Conservation (phyloP, 2,329 filamentous ascomycete species). For the Fusarium irregulare region DNA sequence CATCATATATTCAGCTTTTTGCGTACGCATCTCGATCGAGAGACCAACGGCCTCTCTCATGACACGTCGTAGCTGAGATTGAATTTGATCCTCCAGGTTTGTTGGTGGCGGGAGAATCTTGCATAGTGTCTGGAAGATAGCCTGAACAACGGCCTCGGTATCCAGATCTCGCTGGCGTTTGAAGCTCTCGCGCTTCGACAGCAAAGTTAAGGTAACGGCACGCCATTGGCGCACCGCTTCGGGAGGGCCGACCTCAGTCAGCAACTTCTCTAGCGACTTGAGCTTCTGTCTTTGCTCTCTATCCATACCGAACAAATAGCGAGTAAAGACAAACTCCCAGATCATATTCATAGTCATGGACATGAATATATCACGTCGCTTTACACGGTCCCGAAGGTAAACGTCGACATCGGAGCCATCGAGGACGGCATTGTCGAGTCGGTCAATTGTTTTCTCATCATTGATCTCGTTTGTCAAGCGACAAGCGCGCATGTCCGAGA, state of each 20-base stretch:
- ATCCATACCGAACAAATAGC: constrained; percentile 99
- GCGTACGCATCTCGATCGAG: constrained; percentile 96
- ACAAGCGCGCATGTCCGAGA: constrained; percentile 91
- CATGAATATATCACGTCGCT: constrained; percentile 95
- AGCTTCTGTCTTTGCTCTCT: constrained; percentile 97
- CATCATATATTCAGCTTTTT: constrained; percentile 98
- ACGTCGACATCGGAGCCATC: constrained; percentile 93
- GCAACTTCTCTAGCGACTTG: constrained; percentile 91
- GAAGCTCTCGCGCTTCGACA: constrained; percentile 85
- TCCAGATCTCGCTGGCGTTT: constrained; percentile 85
- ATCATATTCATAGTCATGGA: constrained; percentile 99
- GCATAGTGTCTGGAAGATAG: constrained; percentile 81
- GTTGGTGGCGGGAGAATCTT: constrained; percentile 88
- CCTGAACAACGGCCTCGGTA: constrained; percentile 94
- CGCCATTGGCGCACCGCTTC: constrained; percentile 97
- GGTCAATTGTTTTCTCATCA: constrained; percentile 92
- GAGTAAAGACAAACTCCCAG: constrained; percentile 98
- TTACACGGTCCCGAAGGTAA: constrained; percentile 88
- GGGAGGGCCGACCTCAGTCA: constrained; percentile 86
- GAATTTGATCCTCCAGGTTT: constrained; percentile 82
- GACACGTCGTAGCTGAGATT: constrained; percentile 86
- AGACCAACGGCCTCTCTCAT: constrained; percentile 89
- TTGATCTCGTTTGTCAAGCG: constrained; percentile 85
- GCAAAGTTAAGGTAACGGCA: constrained; percentile 89
- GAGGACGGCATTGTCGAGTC: constrained; percentile 92